phyloP scores from a whole-genome alignment of 495 filamentous ascomycete genomes.

The Diplogelasinospora grovesii region DNA sequence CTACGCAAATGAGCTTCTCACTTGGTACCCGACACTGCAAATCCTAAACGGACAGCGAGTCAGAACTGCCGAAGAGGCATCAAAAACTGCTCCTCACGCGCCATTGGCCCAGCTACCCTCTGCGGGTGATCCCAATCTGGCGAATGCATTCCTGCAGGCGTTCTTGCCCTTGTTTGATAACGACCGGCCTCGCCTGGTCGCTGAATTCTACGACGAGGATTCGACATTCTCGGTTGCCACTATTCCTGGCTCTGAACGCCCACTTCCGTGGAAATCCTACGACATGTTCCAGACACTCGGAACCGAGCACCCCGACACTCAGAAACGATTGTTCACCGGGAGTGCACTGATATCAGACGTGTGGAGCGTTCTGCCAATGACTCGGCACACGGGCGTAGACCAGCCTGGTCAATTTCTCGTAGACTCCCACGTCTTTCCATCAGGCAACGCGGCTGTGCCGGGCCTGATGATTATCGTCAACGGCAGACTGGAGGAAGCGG shows the following conservation, averaged over 20 bases:
- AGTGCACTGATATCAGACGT: conserved; percentile 56
- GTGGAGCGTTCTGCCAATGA: conserved; percentile 65
- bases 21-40: conserved; percentile 73
- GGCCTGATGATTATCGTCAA: conserved; percentile 76
- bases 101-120: conserved; percentile 64
- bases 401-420: conserved; percentile 66
- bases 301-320: conserved; percentile 43
- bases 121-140: conserved; percentile 58
- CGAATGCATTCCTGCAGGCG: conserved; percentile 62
- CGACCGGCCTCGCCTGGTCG: conserved; percentile 55
- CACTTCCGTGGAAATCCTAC: conserved; percentile 61
- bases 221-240: conserved; percentile 75
- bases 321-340: conserved; percentile 61
- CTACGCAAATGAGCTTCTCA: conserved; percentile 63
- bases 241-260: conserved; percentile 49
- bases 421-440: conserved; percentile 69
- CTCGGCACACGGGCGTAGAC: conserved; percentile 62
- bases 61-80: conserved; percentile 54
- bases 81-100: conserved; percentile 31
- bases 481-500: conserved; percentile 75
- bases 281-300: conserved; percentile 63
- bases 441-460: conserved; percentile 53
- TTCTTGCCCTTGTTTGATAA: conserved; percentile 73
- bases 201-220: conserved; percentile 66
- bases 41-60: conserved; percentile 65